phyloP scores from a whole-genome alignment of 495 filamentous ascomycete species.

The Beverwykella pulmonaria region DNA sequence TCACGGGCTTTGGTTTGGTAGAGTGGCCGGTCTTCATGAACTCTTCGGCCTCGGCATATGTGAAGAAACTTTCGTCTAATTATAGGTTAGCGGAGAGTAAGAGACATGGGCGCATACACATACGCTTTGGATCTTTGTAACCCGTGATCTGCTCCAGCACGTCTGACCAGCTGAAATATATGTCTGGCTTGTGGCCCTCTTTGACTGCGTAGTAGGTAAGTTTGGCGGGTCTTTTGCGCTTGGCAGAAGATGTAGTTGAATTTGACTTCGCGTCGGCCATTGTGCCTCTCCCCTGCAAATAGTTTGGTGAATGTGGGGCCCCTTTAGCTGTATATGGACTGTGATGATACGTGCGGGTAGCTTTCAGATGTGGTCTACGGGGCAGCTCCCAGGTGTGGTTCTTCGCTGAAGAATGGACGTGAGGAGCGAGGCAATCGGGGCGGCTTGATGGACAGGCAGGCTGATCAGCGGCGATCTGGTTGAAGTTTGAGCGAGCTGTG shows the following conservation, averaged over 20 bases:
- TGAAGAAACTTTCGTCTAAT: conserved; percentile 82
- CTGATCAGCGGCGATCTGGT: background rate
- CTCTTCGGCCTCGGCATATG: conserved; percentile 72
- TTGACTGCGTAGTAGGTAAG: conserved; percentile 82
- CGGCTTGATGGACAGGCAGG: background rate
- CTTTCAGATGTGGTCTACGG: background rate
- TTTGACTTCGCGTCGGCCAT: conserved; percentile 26
- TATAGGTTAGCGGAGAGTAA: background rate
- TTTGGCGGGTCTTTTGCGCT: conserved; percentile 63
- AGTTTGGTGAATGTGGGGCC: background rate
- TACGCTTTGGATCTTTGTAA: conserved; percentile 82
- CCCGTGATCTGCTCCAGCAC: conserved; percentile 81
- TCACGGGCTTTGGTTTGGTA: conserved; percentile 38
- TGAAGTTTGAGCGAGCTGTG: conserved; percentile 7
- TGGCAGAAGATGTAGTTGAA: conserved; percentile 49
- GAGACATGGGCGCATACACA: background rate
- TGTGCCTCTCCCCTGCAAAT: background rate
- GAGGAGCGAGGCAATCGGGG: conserved; percentile 7
- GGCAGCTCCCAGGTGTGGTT: background rate
- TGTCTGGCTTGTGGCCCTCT: conserved; percentile 72
- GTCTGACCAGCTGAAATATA: conserved; percentile 83
- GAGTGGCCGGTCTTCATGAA: conserved; percentile 69
- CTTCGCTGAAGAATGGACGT: conserved; percentile 2
- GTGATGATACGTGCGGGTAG: background rate
- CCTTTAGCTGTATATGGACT: background rate